Evolutionary conservation across 371 early-diverging fungal genomes (phyloP), one percentile per base, ranked within the genome.

Genomic region (Saksenaea vasiformis): DNA sequence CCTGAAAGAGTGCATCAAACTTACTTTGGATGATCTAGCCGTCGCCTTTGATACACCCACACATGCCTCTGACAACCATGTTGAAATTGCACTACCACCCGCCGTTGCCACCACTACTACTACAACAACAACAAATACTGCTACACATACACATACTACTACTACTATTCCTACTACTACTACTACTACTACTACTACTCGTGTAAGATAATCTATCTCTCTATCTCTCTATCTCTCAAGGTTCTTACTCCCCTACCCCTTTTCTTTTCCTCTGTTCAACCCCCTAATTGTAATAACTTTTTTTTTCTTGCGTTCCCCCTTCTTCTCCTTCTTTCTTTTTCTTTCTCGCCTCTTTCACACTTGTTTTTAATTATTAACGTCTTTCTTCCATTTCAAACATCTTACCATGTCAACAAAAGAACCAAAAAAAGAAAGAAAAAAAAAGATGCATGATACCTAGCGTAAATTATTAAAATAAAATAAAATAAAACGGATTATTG

Each of bases 1-100:
- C n/a, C 14, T 74, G 26, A 58, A 67, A 5, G 69, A 71, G 8
- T 74, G 72, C 56, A 62, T 70, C 1, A 26, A 62, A 1, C 10
- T 77, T 3, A 31, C 64, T 7, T 14, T 63, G 44, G 57, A 63
- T 36, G 57, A 56, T 7, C 5, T 63, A 15, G 4, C 51, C 11
- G 11, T 9, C 3, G 51, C 51, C 22, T 47, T 47, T 10, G 19
- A 22, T 3, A n/a, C n/a, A 22, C 51, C n/a, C 19, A 8, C 22
- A 3, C 5, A n/a, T 22, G 19, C 27, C 4, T 47, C 51, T 19
- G 5, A 5, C 17, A 9, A 22, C 11, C 51, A 47, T 47, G 51
- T 47, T 7, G 51, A 47, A 22, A 47, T 47, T 22, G 22, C 51
- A 10, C 8, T 47, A 22, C 51, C 51, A 3, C 22, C 51, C 2